Evolutionary conservation across 2,329 filamentous ascomycete genomes (phyloP), one percentile per base, ranked within the genome.

Genomic region (Phoma sp.): DNA sequence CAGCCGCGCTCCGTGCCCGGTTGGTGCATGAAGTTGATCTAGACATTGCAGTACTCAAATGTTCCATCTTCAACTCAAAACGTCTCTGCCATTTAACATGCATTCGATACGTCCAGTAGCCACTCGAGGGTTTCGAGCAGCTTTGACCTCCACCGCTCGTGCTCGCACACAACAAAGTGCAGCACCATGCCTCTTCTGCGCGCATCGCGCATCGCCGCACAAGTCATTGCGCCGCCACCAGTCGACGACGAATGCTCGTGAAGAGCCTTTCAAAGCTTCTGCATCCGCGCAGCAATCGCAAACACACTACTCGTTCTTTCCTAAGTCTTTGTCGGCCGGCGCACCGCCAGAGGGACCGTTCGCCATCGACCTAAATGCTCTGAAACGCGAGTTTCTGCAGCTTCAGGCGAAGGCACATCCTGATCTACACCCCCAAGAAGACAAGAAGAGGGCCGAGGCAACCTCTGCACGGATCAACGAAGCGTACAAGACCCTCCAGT

Each of bases 261-360:
- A 68, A 51, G 56, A 60, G 29, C 63, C 64, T 1, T 63, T 63
- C 37, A 51, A 52, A 21, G 40, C 52, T 17, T 64, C 29, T 63
- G 24, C 46, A 21, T 41, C 55, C 19, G 22, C 58, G 15, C 25
- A 48, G 2, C 39, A 57, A 25, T 44, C 57, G 12, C 65, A 77
- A 61, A 91, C 88, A 50, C 86, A 94, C 82, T 98, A 97, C 83
- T 85, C 88, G 51, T 86, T 98, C 77, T 99, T 99, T 81, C 92
- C 93, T 1, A 73, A 84, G 29, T 90, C 92, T 3, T 83, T 97
- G 3, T 85, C 92, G 0, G 49, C 75, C 1, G 94, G 94, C 2
- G 90, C 92, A 0, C 95, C 95, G 0, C 94, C 94, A 0, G 50
- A 71, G 0, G 89, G 92, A 0, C 82, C 87, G 55, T 99, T 98